Evolutionary conservation across 2,329 filamentous ascomycete genomes (phyloP), one percentile per base, ranked within the genome.

Genomic region (Setomelanomma holmii): DNA sequence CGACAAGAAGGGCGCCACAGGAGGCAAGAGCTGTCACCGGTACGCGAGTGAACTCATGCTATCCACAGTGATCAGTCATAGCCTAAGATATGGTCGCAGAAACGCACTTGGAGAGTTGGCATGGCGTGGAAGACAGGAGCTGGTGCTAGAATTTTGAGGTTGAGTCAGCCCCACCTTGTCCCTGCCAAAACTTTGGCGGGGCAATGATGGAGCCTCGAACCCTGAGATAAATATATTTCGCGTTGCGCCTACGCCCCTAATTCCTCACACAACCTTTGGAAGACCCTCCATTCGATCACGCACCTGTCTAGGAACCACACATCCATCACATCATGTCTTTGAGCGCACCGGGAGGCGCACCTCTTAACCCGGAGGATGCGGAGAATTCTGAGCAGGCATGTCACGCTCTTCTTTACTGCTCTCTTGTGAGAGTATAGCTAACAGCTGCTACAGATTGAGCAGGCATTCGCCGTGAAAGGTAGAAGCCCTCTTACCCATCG

Each of bases 391-490:
- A 88, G 75, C 86, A 89, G 77, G 85, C 86, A 76, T 63, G 88
- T 75, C 21, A 30, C 44, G 45, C 47, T n/a, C 20, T 33, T 36
- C 34, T 11, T 22, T 27, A 43, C 46, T 43, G 34, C 7, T 27
- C 17, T 49, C 45, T 24, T 10, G 27, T 50, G 22, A 45, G 42
- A n/a, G n/a, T n/a, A n/a, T 45, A 53, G 40, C 47, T 54, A 55
- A 71, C 76, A 47, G 72, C 57, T 22, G 24, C 5, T 7, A 36
- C 62, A 96, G 90, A 97, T 99, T 75, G 95, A 99, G 84, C 96
- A 97, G 84, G 95, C 98, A 77, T 99, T 99, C 71, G 95, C 95
- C 23, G 95, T 99, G 68, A 98, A 98, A 82, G 89, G 90, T 91
- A 69, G n/a, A 46, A 42, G n/a, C 16, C 3, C 24, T 8, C 10